phyloP scores from a whole-genome alignment of 352 stramenopile genomes.

The Phytophthora melonis region DNA sequence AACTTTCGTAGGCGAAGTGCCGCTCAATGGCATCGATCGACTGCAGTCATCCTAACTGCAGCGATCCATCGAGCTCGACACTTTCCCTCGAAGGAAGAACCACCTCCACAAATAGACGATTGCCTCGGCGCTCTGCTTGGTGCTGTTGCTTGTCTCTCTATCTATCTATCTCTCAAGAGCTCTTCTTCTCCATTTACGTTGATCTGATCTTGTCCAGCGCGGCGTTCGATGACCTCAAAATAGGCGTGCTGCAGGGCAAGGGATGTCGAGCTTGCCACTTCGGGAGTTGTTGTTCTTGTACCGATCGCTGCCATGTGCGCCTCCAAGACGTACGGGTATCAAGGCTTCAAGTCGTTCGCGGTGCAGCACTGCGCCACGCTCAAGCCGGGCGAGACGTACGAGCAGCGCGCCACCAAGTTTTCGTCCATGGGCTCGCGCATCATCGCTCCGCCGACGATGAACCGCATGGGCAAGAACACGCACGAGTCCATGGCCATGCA shows the following conservation, averaged over 20 bases:
- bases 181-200: conserved; percentile 21
- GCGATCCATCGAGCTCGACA: conserved; percentile 1
- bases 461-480: conserved; percentile 60
- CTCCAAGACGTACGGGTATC: conserved; percentile 72
- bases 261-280: conserved; percentile 21
- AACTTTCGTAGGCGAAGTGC: conserved; percentile 42
- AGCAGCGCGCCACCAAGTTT: conserved; percentile 78
- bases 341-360: conserved; percentile 82
- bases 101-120: conserved; percentile 44
- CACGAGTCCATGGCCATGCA: conserved; percentile 67
- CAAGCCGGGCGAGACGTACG: conserved; percentile 79
- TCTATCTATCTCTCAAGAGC: not conserved
- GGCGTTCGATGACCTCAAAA: conserved; percentile 12
- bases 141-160: conserved; percentile 2
- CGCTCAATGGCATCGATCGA: conserved; percentile 3
- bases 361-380: conserved; percentile 75
- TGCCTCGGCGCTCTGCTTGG: conserved; percentile 28
- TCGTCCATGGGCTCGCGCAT: conserved; percentile 80
- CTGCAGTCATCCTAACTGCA: conserved; percentile 3
- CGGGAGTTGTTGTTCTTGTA: not conserved
- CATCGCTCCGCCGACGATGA: conserved; percentile 62
- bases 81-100: conserved; percentile 48
- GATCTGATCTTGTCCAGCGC: conserved; percentile 15
- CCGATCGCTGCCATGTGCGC: conserved; percentile 38
- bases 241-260: conserved; percentile 6